Evolutionary conservation across 2,329 filamentous ascomycete genomes (phyloP).

Genomic region (Helicocarpus griseus): DNA sequence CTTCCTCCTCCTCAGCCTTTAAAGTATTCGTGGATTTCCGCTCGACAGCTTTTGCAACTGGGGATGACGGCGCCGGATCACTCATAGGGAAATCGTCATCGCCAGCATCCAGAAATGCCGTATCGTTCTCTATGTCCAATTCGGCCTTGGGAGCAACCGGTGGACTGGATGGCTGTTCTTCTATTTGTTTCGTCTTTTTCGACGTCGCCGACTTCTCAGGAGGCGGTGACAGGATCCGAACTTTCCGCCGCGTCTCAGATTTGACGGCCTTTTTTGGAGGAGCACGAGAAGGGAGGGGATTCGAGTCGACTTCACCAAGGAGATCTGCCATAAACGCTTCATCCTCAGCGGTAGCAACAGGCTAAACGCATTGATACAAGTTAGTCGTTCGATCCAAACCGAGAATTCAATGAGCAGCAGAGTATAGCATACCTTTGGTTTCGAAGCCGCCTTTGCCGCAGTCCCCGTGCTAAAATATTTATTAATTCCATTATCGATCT

Average conservation of each 20-base stretch:
- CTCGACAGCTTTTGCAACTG: constrained; percentile 66
- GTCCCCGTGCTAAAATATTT: constrained; percentile 85
- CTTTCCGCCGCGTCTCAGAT: constrained; percentile 66
- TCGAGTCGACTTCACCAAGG: constrained; percentile 78
- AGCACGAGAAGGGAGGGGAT: constrained; percentile 49
- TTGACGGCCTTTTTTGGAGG: constrained; percentile 56
- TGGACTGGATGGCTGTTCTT: constrained; percentile 11
- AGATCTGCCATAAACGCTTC: constrained; percentile 78
- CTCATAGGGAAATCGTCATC: constrained; percentile 76
- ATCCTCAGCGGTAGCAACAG: constrained; percentile 73
- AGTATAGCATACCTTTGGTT: constrained; percentile 60
- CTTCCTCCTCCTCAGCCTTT: constrained; percentile 58
- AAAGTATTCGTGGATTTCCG: constrained; percentile 51
- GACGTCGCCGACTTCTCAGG: constrained; percentile 44
- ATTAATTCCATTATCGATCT: constrained; percentile 82
- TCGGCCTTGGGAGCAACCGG: constrained; percentile 14
- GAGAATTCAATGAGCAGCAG: not conserved
- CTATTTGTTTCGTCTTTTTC: constrained; percentile 42
- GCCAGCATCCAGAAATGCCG: constrained; percentile 45
- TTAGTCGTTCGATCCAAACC: constrained; percentile 9
- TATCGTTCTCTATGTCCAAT: constrained; percentile 42
- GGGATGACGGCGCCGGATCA: constrained; percentile 78
- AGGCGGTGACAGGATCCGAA: constrained; percentile 69
- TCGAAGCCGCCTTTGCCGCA: constrained; percentile 49
- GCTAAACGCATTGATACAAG: constrained; percentile 43